These are phyloP conservation scores for Botrytis deweyae DNA, from an alignment of 2,329 filamentous ascomycete species.

Conservation along the genomic window DNA sequence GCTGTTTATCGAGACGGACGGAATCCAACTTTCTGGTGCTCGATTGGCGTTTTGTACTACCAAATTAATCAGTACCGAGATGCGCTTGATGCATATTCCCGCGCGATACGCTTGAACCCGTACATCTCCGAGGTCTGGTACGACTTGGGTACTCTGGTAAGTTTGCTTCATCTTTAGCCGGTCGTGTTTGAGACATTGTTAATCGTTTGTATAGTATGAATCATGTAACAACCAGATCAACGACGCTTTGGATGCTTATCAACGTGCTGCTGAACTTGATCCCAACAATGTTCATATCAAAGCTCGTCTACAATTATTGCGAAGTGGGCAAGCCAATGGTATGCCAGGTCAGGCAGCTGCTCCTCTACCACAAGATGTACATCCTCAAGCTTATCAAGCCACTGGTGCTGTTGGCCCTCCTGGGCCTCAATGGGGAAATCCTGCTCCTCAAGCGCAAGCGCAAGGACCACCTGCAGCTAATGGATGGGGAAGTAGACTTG, in stretches of 20 bases:
- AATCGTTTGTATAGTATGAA: constrained; percentile 66
- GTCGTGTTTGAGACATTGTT: constrained; percentile 31
- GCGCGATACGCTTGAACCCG: constrained; percentile 92
- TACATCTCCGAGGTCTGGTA: constrained; percentile 99
- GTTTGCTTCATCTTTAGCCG: constrained; percentile 43
- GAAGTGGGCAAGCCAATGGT: constrained; percentile 73
- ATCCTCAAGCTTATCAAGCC: constrained; percentile 89
- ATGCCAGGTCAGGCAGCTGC: constrained; percentile 69
- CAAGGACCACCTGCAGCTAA: constrained; percentile 45
- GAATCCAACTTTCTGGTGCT: constrained; percentile 99
- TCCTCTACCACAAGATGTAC: constrained; percentile 92
- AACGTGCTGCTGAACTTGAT: constrained; percentile 90
- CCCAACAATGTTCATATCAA: constrained; percentile 95
- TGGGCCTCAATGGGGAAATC: constrained; percentile 85
- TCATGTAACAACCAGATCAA: constrained; percentile 98
- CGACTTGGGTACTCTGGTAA: constrained; percentile 89
- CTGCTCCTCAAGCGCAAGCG: constrained; percentile 64
- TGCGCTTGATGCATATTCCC: constrained; percentile 94
- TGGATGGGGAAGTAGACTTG: constrained; percentile 65
- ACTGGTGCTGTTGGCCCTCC: constrained; percentile 79
- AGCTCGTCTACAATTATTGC: constrained; percentile 83
- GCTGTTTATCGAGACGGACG: constrained; percentile 96
- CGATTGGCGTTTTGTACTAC: constrained; percentile 97
- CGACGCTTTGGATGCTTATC: constrained; percentile 93
- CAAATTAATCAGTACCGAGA: constrained; percentile 99